Conservation (phyloP, 495 filamentous ascomycete species). For the Pseudevernia furfuracea region DNA sequence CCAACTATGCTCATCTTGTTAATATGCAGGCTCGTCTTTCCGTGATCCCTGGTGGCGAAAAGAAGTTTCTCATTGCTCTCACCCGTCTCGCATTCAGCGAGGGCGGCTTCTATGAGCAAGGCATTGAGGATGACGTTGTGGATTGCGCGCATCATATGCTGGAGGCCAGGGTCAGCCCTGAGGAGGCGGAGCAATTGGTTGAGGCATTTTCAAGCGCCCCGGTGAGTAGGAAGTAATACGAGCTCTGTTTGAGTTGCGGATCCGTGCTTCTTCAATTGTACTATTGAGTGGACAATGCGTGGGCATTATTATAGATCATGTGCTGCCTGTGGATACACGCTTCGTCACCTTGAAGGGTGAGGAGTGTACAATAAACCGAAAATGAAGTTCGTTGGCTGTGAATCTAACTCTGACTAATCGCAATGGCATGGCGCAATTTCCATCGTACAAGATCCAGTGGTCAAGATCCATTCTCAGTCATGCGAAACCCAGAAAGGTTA, state of each 20-base stretch:
- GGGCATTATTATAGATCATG: background rate
- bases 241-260: background rate
- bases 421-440: background rate
- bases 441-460: background rate
- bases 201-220: constrained; percentile 45
- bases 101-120: constrained; percentile 51
- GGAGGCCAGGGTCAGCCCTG: constrained; percentile 57
- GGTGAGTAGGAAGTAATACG: constrained; percentile 10
- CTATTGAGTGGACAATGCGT: background rate
- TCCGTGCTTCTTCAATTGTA: background rate
- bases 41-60: constrained; percentile 49
- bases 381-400: background rate
- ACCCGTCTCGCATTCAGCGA: constrained; percentile 63
- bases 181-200: constrained; percentile 61
- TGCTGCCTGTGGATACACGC: background rate
- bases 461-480: background rate
- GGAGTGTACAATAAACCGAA: background rate
- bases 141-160: constrained; percentile 59
- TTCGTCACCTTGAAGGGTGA: background rate
- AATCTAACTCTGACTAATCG: background rate
- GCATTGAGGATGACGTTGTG: constrained; percentile 58
- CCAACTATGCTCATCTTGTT: constrained; percentile 39
- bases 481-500: background rate
- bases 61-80: constrained; percentile 59
- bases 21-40: constrained; percentile 52